Evolutionary conservation across 305 asterid species (phyloP).

Genomic region (Ruellia speciosa): DNA sequence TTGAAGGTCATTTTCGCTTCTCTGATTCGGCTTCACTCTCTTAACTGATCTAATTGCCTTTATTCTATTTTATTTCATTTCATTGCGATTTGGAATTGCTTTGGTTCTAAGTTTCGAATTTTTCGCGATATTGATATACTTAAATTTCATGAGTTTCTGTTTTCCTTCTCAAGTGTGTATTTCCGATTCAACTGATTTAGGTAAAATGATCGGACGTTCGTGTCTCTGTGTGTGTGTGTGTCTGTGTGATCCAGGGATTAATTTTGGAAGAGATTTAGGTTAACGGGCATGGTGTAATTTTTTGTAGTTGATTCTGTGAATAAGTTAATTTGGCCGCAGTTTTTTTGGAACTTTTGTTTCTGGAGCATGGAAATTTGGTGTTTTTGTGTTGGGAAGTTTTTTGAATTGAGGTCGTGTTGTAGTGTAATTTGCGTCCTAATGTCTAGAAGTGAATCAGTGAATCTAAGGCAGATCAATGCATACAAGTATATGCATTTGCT

Average conservation of each 20-base stretch:
- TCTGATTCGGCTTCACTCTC: neutral
- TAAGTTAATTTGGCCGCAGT: neutral
- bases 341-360: neutral
- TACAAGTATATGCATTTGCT: neutral
- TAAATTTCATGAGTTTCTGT: neutral
- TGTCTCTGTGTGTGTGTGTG: too few species aligned
- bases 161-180: conserved; percentile 10
- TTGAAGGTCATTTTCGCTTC: conserved; percentile 27
- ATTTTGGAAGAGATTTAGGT: conserved; percentile 6
- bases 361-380: neutral
- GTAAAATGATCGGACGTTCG: too few species aligned
- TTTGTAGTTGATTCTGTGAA: neutral
- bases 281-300: neutral
- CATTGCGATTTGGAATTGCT: conserved; percentile 30
- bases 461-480: neutral
- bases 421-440: too few species aligned
- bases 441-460: neutral
- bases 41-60: conserved; percentile 19
- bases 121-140: conserved; percentile 17
- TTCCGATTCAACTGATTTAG: neutral
- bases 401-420: too few species aligned
- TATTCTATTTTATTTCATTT: conserved; percentile 20
- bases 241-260: conserved; percentile 17
- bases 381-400: neutral
- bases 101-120: conserved; percentile 26